Conservation (phyloP, 345 rosid species). For the Clausena lansium region DNA sequence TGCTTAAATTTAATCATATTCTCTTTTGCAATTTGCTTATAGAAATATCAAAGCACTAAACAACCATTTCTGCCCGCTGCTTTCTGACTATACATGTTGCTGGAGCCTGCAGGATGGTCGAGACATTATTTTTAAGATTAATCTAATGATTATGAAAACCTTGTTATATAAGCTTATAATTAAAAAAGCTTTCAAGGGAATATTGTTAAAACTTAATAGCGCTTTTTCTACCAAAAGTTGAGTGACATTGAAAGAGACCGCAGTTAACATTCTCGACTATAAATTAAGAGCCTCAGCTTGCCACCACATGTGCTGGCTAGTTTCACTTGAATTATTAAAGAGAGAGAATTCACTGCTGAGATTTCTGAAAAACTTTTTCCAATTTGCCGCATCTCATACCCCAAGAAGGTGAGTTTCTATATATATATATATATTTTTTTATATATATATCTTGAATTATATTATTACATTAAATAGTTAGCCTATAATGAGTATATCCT, state of each 20-base stretch:
- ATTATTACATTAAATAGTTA: too few relatives aligned
- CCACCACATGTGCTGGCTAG: not conserved
- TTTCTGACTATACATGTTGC: slow-evolving; percentile 17
- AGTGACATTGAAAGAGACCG: not conserved
- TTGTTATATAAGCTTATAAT: not conserved
- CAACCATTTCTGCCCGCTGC: not conserved
- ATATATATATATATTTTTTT: too few relatives aligned
- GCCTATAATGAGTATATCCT: too few relatives aligned
- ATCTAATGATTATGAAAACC: not conserved
- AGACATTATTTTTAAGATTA: slow-evolving; percentile 9
- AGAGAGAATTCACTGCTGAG: not conserved
- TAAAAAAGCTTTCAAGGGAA: not conserved
- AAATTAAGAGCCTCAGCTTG: not conserved
- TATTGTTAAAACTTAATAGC: not conserved
- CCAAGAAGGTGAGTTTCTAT: slow-evolving; percentile 1
- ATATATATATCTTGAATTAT: too few relatives aligned
- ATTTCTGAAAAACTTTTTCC: not conserved
- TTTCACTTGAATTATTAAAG: not conserved
- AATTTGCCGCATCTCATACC: not conserved
- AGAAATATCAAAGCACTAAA: slow-evolving; percentile 8
- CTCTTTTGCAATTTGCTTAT: slow-evolving; percentile 16
- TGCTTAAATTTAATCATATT: not conserved
- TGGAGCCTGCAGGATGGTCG: slow-evolving; percentile 23
- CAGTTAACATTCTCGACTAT: slow-evolving; percentile 12
- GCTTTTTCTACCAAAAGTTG: not conserved